Evolutionary conservation across 495 filamentous ascomycete genomes (phyloP).

Genomic region (Lophium mytilinum): DNA sequence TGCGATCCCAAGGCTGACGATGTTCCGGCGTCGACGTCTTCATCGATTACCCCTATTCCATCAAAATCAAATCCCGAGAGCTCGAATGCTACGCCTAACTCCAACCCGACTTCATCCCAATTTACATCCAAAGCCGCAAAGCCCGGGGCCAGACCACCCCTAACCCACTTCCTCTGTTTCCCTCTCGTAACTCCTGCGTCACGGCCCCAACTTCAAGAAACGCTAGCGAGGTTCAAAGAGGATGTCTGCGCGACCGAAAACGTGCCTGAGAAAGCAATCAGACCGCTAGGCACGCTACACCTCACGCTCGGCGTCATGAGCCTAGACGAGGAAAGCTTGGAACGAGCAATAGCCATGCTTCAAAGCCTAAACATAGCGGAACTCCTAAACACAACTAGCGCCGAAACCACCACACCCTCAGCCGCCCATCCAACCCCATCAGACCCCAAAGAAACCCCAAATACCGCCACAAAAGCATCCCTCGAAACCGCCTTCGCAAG

Average conservation of each 20-base stretch:
- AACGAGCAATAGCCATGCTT: slow-evolving; percentile 52
- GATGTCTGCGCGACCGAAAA: slow-evolving; percentile 34
- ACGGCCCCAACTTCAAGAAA: slow-evolving; percentile 52
- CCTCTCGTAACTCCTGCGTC: slow-evolving; percentile 61
- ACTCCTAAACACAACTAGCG: not conserved
- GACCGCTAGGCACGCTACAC: slow-evolving; percentile 76
- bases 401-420: not conserved
- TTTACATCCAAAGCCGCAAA: not conserved
- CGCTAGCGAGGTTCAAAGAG: slow-evolving; percentile 52
- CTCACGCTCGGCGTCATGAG: slow-evolving; percentile 85
- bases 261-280: slow-evolving; percentile 42
- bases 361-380: slow-evolving; percentile 10
- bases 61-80: too few relatives aligned
- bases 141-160: slow-evolving; percentile 25
- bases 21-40: too few relatives aligned
- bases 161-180: slow-evolving; percentile 88
- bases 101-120: too few relatives aligned
- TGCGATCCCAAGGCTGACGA: not conserved
- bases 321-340: slow-evolving; percentile 50
- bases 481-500: not conserved
- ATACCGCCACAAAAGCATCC: not conserved
- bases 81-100: too few relatives aligned
- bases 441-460: too few relatives aligned
- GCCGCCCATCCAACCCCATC: too few relatives aligned
- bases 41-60: too few relatives aligned